Percentiles rank a stretch among this genome's conserved stretches.
Evolutionary conservation across 2,329 filamentous ascomycete species (phyloP).

Genomic region (Zymoseptoria tritici): DNA sequence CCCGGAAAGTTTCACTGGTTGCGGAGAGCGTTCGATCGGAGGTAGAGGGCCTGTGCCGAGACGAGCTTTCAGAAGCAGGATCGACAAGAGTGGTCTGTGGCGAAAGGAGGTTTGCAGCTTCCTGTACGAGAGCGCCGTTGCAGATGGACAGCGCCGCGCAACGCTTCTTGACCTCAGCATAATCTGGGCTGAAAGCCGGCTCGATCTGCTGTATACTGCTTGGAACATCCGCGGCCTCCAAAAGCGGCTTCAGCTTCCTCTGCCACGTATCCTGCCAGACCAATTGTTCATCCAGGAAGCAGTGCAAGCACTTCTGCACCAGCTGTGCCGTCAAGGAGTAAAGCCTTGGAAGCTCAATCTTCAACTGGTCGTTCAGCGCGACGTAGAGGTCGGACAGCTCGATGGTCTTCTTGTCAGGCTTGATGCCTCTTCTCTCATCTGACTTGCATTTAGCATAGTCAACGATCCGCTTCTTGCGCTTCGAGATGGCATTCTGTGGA

Average conservation of each 20-base stretch:
- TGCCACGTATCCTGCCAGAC: slow-evolving; percentile 79
- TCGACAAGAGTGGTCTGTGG: slow-evolving; percentile 34
- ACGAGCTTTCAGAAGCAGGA: slow-evolving; percentile 26
- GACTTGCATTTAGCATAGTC: slow-evolving; percentile 80
- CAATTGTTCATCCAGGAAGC: slow-evolving; percentile 76
- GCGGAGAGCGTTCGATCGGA: slow-evolving; percentile 31
- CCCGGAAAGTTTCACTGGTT: slow-evolving; percentile 28
- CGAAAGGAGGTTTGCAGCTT: slow-evolving; percentile 54
- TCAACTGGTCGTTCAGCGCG: slow-evolving; percentile 85
- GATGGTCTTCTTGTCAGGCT: slow-evolving; percentile 74
- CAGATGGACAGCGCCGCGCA: slow-evolving; percentile 66
- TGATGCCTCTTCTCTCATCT: slow-evolving; percentile 72
- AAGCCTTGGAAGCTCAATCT: slow-evolving; percentile 81
- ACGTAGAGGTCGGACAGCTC: slow-evolving; percentile 85
- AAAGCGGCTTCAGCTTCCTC: slow-evolving; percentile 68
- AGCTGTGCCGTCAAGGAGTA: slow-evolving; percentile 74
- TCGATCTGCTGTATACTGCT: slow-evolving; percentile 67
- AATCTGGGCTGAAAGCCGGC: slow-evolving; percentile 70
- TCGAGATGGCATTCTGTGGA: slow-evolving; percentile 83
- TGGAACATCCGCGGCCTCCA: slow-evolving; percentile 58
- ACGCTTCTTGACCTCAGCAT: slow-evolving; percentile 65
- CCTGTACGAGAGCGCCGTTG: slow-evolving; percentile 60
- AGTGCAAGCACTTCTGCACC: slow-evolving; percentile 72
- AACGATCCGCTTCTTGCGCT: slow-evolving; percentile 83
- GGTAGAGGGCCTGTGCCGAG: slow-evolving; percentile 30